Evolutionary conservation across 805 yeast species (phyloP).

Genomic region (Pichia sporocuriosa): DNA sequence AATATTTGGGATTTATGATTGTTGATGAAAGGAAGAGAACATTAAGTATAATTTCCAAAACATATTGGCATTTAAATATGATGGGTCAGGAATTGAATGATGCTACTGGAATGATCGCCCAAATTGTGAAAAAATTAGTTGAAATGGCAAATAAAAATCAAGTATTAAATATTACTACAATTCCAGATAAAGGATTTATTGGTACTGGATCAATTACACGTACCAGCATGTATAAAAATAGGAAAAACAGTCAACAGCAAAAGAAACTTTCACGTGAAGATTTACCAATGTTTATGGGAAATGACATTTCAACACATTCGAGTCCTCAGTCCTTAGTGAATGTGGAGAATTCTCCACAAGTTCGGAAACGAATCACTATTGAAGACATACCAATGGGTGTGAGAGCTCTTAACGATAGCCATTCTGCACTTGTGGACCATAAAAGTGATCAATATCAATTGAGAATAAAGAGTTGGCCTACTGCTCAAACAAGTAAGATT

Average conservation of each 20-base stretch:
- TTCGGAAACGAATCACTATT: background rate
- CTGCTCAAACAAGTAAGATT: no score
- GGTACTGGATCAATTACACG: slow-evolving; percentile 14
- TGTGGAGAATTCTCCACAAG: background rate
- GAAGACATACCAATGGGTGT: background rate
- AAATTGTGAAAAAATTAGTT: slow-evolving; percentile 44
- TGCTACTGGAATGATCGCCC: slow-evolving; percentile 54
- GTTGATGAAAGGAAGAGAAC: slow-evolving; percentile 35
- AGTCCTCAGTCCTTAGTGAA: background rate
- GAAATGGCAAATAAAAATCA: slow-evolving; percentile 34
- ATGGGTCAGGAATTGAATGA: slow-evolving; percentile 52
- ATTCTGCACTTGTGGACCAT: no score
- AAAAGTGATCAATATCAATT: slow-evolving; percentile 1
- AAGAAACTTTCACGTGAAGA: slow-evolving; percentile 19
- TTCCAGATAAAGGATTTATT: slow-evolving; percentile 13
- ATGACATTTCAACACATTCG: background rate
- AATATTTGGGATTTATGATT: slow-evolving; percentile 35
- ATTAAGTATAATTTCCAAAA: slow-evolving; percentile 41
- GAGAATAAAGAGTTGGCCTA: background rate
- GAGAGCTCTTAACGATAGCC: background rate
- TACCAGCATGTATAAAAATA: slow-evolving; percentile 6
- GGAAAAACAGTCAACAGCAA: slow-evolving; percentile 20
- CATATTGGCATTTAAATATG: slow-evolving; percentile 53
- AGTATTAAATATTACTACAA: slow-evolving; percentile 6
- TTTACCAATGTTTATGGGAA: slow-evolving; percentile 10